Evolutionary conservation across 148 eudicot genomes (phyloP), one percentile per base, ranked within the genome.

Genomic region (Nepenthes mirabilis): DNA sequence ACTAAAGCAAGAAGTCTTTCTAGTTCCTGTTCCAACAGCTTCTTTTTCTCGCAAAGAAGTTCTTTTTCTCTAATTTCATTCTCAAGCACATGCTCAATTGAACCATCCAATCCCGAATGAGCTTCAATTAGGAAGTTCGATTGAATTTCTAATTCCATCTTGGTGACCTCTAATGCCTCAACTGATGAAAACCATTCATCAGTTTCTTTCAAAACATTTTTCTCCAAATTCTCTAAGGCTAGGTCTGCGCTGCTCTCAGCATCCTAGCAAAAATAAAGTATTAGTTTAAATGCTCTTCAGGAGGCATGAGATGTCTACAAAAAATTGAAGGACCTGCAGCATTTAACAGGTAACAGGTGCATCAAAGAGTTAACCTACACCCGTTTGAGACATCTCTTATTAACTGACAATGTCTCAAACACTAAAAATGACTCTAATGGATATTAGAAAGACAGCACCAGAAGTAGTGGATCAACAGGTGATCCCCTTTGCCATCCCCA

Each of bases 71-170:
- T 72, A 34, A 55, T 70, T 57, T 87, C 95, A 67, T 72, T 72
- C 67, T 83, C 78, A 52, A 74, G 81, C 70, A 75, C 67, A 47
- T 68, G 71, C 50, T 68, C 81, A 66, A 79, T 70, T 1, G 85
- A 83, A 61, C 70, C 78, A 62, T 59, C 61, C 60, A 87, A 56
- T 63, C 57, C 64, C 14, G 72, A 48, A 50, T 77, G 74, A 36
- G 83, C 81, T 56, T 76, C 84, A 67, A 70, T 53, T 54, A 83
- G 65, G 61, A 87, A 52, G 62, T 71, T 68, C 48, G 81, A 75
- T 70, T 84, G 83, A 52, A 82, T 76, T 54, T 81, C 95, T 61
- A 79, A 33, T 70, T 83, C 85, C 70, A 79, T 63, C 73, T 74
- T 83, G 72, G 75, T 79, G 68, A 72, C 67, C 65, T 87, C 87